Percentiles rank a stretch among this genome's conserved stretches.
Evolutionary conservation across 2,329 filamentous ascomycete species (phyloP).

Genomic region (Trichoderma simmonsii): DNA sequence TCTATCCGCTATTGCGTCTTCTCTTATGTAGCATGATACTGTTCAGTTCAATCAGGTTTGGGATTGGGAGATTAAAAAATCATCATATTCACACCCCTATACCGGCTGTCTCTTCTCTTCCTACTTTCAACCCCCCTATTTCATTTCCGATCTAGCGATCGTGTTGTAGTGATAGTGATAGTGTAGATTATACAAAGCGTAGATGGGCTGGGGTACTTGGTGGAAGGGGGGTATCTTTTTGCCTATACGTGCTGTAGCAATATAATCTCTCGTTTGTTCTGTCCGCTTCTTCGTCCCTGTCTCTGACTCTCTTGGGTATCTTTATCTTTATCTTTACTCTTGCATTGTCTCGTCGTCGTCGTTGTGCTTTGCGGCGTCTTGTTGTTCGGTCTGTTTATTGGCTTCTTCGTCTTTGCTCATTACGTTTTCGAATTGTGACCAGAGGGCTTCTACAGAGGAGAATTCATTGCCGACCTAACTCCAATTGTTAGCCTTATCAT

Average conservation of each 20-base stretch:
- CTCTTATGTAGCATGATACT: slow-evolving; percentile 30
- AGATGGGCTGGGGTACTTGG: not conserved
- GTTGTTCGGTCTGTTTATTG: slow-evolving; percentile 29
- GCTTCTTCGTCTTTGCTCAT: slow-evolving; percentile 68
- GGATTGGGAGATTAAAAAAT: slow-evolving; percentile 22
- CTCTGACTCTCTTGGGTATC: not conserved
- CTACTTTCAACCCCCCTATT: not conserved
- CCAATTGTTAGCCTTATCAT: not conserved
- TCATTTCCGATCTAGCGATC: slow-evolving; percentile 11
- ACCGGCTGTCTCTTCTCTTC: slow-evolving; percentile 1
- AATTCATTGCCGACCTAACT: slow-evolving; percentile 88
- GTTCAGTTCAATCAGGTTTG: slow-evolving; percentile 23
- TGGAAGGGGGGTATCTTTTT: not conserved
- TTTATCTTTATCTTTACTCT: not conserved
- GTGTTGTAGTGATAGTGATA: slow-evolving; percentile 16
- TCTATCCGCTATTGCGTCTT: slow-evolving; percentile 25
- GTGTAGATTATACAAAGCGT: slow-evolving; percentile 16
- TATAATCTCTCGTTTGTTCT: not conserved
- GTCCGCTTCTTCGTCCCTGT: not conserved
- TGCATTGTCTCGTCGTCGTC: slow-evolving; percentile 15
- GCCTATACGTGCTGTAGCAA: not conserved
- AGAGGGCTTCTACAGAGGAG: slow-evolving; percentile 91
- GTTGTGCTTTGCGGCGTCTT: slow-evolving; percentile 23
- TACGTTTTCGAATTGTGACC: slow-evolving; percentile 95
- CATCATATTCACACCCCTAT: slow-evolving; percentile 23